phyloP scores from a whole-genome alignment of 305 asterid species.

The Stenogyne calaminthoides region DNA sequence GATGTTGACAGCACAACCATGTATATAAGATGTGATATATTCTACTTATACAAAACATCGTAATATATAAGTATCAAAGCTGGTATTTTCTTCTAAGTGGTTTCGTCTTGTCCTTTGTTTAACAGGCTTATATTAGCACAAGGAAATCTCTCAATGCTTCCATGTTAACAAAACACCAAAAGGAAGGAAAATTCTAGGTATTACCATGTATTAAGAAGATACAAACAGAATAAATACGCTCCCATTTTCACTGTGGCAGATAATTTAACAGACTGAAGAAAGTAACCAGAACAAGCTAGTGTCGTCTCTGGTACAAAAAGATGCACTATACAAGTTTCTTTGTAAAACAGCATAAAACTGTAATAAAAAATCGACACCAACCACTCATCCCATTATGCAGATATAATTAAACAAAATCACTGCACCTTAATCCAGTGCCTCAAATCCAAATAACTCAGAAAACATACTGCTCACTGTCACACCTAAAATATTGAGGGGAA shows the following conservation, averaged over 20 bases:
- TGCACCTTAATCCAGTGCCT: neutral
- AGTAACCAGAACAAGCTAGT: slow-evolving; percentile 5
- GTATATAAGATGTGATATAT: neutral
- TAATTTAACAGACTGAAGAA: neutral
- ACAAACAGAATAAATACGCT: neutral
- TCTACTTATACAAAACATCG: neutral
- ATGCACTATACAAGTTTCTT: neutral
- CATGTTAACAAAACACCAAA: neutral
- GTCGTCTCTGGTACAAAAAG: slow-evolving; percentile 11
- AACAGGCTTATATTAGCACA: neutral
- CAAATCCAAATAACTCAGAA: slow-evolving; percentile 1
- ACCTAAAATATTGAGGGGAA: neutral
- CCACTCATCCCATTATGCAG: neutral
- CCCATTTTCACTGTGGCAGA: neutral
- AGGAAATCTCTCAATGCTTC: neutral
- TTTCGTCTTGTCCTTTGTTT: neutral
- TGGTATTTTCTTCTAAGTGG: slow-evolving; percentile 1
- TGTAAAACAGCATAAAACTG: neutral
- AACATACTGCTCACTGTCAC: neutral
- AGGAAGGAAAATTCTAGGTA: neutral
- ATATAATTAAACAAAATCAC: neutral
- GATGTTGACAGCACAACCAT: slow-evolving; percentile 5
- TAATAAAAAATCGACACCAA: neutral
- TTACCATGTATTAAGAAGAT: neutral
- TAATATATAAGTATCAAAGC: neutral